Base-by-base conservation (phyloP, 176 grass and related monocot genomes). In the Cenchrus americanus region DNA sequence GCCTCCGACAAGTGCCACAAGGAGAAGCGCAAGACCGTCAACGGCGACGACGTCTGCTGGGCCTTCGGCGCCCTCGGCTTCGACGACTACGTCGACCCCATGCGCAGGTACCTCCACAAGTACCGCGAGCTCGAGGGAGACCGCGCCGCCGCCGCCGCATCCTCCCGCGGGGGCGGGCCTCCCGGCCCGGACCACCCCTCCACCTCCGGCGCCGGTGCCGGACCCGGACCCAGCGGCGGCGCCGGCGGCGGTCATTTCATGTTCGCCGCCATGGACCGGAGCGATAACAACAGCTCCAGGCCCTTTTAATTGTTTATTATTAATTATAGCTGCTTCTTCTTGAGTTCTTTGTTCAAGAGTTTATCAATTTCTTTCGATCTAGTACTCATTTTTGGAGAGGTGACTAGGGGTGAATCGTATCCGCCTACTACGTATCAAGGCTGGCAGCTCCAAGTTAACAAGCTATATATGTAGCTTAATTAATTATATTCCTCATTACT, bases 21-120 rank as follows among this genome's bases (percentile, higher is more conserved):
- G 86, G 90, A 96, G 86, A 96, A 96, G 83, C 86, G 94, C 71
- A 96, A 96, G 91, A 96, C 94, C 18, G 86, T 96, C 80, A 96
- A 96, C 84, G 94, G 94, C 78, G 94, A 96, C 70, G 94, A 96
- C 74, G 86, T 96, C 82, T 96, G 94, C 85, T 88, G 88, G 88
- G 91, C 94, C 84, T 88, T 96, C 80, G 80, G 66, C 76, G 82
- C 91, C 2, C 90, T 96, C 13, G 94, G 94, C 32, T 92, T 96
- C 51, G 94, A 96, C 53, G 90, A 93, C 79, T 96, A 93, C 82
- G 91, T 92, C 34, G 88, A 96, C 27, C 86, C 94, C 66, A 96
- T 96, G 91, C 89, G 86, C 32, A 86, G 91, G 76, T 96, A 91
- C 82, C 82, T 96, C 32, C 73, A 89, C 83, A 96, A 79, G 83